phyloP scores from a whole-genome alignment of 345 rosid species.

The Citrus mangshanensis region DNA sequence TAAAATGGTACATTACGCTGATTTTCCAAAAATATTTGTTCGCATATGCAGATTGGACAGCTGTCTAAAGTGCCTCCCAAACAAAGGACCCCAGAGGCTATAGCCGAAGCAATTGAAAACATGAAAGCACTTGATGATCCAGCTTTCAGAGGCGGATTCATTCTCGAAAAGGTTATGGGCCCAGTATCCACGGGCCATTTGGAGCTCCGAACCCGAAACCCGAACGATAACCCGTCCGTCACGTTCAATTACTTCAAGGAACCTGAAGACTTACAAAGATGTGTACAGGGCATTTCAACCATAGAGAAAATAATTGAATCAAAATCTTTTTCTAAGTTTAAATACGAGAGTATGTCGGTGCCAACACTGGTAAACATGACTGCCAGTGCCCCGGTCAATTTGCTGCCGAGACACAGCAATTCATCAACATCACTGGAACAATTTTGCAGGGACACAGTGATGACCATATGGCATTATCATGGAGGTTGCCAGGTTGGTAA shows the following conservation, averaged over 20 bases:
- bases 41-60: conserved; percentile 28
- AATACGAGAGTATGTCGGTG: conserved; percentile 27
- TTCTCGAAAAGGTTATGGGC: conserved; percentile 60
- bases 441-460: conserved; percentile 73
- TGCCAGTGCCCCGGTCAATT: conserved; percentile 55
- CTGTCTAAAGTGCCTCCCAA: conserved; percentile 32
- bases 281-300: conserved; percentile 57
- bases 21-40: not conserved
- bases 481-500: conserved; percentile 84
- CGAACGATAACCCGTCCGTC: conserved; percentile 58
- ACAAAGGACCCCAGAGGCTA: conserved; percentile 32
- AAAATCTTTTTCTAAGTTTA: conserved; percentile 41
- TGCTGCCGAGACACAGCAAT: conserved; percentile 55
- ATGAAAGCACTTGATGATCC: conserved; percentile 25
- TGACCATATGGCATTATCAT: conserved; percentile 94
- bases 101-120: conserved; percentile 29
- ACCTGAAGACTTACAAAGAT: conserved; percentile 47
- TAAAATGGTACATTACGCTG: not conserved
- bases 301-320: conserved; percentile 53
- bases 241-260: conserved; percentile 67
- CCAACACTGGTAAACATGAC: conserved; percentile 42
- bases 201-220: conserved; percentile 47
- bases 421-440: conserved; percentile 55
- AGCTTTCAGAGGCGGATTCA: conserved; percentile 55
- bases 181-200: conserved; percentile 59